phyloP scores from a whole-genome alignment of 2,329 filamentous ascomycete genomes.

The Gaeumannomyces tritici region DNA sequence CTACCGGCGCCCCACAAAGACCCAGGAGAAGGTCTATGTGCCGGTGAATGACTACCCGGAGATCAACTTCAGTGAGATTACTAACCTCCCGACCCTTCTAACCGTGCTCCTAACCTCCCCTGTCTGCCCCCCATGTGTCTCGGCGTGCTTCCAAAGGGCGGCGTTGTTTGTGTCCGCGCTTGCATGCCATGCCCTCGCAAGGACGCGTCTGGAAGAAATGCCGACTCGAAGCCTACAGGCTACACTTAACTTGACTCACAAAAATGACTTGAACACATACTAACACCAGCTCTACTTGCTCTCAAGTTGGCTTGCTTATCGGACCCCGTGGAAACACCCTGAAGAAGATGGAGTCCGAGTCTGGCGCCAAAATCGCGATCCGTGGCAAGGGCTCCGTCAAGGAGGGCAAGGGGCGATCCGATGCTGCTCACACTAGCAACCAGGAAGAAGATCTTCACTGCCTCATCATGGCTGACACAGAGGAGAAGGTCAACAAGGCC shows the following conservation, averaged over 20 bases:
- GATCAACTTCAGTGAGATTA: constrained; percentile 99
- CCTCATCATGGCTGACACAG: constrained; percentile 98
- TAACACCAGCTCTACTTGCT: constrained; percentile 83
- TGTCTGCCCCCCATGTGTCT: background rate
- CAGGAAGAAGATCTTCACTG: constrained; percentile 99
- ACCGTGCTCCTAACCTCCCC: constrained; percentile 27
- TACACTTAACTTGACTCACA: constrained; percentile 15
- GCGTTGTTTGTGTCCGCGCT: background rate
- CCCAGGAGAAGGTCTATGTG: constrained; percentile 99
- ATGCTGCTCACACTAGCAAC: constrained; percentile 98
- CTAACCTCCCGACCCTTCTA: constrained; percentile 92
- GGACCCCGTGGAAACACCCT: constrained; percentile 98
- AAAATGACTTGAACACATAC: constrained; percentile 41
- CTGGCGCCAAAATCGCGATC: constrained; percentile 96
- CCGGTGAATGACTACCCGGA: constrained; percentile 99
- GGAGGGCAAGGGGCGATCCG: constrained; percentile 97
- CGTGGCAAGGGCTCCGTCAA: constrained; percentile 99
- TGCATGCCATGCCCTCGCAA: background rate
- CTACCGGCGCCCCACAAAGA: constrained; percentile 98
- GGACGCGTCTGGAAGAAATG: background rate
- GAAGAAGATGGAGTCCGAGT: constrained; percentile 99
- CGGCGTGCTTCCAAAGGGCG: background rate
- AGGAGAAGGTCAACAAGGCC: constrained; percentile 98
- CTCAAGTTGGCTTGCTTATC: constrained; percentile 99
- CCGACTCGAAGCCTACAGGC: background rate